Evolutionary conservation across 495 filamentous ascomycete genomes (phyloP), one percentile per base, ranked within the genome.

Genomic region (Opeltia flavorubescens): DNA sequence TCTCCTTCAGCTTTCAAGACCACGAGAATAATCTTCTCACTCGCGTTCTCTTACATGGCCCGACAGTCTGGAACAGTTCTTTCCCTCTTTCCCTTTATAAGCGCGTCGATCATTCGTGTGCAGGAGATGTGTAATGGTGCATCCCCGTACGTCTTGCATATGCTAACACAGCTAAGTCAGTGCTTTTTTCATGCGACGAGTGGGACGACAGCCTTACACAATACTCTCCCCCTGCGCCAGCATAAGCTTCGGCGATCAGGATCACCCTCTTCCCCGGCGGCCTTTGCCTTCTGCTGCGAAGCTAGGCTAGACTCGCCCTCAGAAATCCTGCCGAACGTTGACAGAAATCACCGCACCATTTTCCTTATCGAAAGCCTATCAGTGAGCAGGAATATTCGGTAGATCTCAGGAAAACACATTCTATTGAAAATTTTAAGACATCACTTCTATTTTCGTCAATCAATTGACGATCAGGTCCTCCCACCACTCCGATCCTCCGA

Each of bases 171-270:
- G 6, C 29, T 13, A 31, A 31, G 29, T 31, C 29, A 31, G 29
- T 31, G 29, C 29, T 31, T 31, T 31, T n/a, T n/a, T n/a, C n/a
- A n/a, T n/a, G n/a, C n/a, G n/a, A n/a, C n/a, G n/a, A n/a, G n/a
- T n/a, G n/a, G 13, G n/a, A n/a, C 20, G 34, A 1, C 20, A 41
- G 38, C 38, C 38, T n/a, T 41, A 41, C n/a, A n/a, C n/a, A n/a
- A n/a, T 41, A 9, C 18, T 18, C 23, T 2, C 18, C 6, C 36
- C 18, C 25, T 15, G 38, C 38, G 25, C 20, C 38, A 41, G 38
- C 38, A 41, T 41, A 41, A 41, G 38, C 38, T 41, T 41, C 38
- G 38, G 12, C 38, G 38, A 41, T 41, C 20, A 41, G 38, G 20
- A 41, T 41, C 38, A 41, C 38, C 38, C 6, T 41, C 38, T 13